Base-by-base conservation (phyloP, 441 rosid genomes). In the Capsella rubella region DNA sequence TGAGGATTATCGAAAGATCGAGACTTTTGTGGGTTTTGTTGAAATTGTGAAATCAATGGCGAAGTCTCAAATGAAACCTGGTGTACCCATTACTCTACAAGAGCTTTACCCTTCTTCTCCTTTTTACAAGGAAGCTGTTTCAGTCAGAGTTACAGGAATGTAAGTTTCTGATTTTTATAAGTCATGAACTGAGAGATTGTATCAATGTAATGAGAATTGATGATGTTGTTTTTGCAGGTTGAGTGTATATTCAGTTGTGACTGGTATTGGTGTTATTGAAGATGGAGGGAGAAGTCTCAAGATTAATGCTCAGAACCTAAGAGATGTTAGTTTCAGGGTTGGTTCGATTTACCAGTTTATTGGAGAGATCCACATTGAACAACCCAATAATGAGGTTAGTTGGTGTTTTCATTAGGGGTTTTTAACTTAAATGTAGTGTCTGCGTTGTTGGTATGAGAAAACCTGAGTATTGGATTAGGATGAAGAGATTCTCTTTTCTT, bases 291-390 rank as follows among this genome's bases (percentile, higher is more conserved):
- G 78, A 50, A 78, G 35, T 64, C 81, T 95, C 56, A 88, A 74
- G 71, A 78, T 92, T 63, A 84, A 86, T 81, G 81, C 95, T 4
- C 89, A 82, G 58, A 94, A 88, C 81, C 57, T 89, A 57, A 84
- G 95, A 72, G 96, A 89, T 75, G 78, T 92, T 77, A 80, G 83
- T 74, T 88, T 95, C 15, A 87, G 81, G 40, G 78, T 82, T 40
- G 91, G 91, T 60, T 95, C 96, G 13, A 43, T 80, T 60, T 92
- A 87, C 77, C 97, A 89, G 79, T 95, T 92, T 78, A 90, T 92
- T 4, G 98, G 99, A 4, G 97, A 94, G 85, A 93, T 94, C 67
- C 78, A 64, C 75, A 72, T 88, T 73, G 77, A 77, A 45, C 84
- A 76, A 39, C 15, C 50, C 6, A 69, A 77, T 28, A 58, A 84